These are phyloP conservation scores for Naematelia encephala DNA, from an alignment of 768 basidiomycete genomes.

Conservation along the genomic window DNA sequence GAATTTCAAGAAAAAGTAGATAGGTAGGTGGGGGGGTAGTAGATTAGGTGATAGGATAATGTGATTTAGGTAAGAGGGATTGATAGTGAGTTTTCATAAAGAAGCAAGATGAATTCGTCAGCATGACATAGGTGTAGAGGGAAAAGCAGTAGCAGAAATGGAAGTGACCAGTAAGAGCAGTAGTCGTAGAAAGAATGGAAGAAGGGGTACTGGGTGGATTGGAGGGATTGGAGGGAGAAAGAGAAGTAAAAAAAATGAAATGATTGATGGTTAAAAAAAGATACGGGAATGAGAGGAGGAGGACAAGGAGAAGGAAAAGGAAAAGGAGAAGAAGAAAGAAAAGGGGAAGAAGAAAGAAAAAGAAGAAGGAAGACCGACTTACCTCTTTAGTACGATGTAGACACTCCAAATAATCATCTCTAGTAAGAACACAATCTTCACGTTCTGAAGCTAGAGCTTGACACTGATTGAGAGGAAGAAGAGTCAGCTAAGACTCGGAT, in stretches of 20 bases:
- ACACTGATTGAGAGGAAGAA: conserved; percentile 64
- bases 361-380: conserved; percentile 45
- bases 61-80: neutral
- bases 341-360: too few relatives aligned
- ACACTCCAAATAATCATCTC: conserved; percentile 88
- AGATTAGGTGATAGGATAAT: neutral
- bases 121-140: conserved; percentile 1
- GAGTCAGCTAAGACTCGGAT: too few relatives aligned
- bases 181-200: neutral
- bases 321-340: neutral
- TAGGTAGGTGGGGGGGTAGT: neutral
- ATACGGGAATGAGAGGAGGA: neutral
- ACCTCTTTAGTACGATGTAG: conserved; percentile 87
- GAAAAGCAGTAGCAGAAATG: conserved; percentile 2
- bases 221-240: neutral
- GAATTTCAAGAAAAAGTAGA: neutral
- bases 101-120: neutral
- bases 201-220: neutral
- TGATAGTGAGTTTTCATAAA: neutral
- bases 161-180: neutral
- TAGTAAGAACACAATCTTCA: conserved; percentile 64
- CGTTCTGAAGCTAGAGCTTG: conserved; percentile 78
- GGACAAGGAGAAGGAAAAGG: neutral
- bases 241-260: neutral
- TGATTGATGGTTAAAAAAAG: too few relatives aligned